A percentile compares a stretch with the other conserved stretches of the same genome.
Conservation (phyloP, 1,284 basidiomycete species). For the Cutaneotrichosporon cutaneum region DNA sequence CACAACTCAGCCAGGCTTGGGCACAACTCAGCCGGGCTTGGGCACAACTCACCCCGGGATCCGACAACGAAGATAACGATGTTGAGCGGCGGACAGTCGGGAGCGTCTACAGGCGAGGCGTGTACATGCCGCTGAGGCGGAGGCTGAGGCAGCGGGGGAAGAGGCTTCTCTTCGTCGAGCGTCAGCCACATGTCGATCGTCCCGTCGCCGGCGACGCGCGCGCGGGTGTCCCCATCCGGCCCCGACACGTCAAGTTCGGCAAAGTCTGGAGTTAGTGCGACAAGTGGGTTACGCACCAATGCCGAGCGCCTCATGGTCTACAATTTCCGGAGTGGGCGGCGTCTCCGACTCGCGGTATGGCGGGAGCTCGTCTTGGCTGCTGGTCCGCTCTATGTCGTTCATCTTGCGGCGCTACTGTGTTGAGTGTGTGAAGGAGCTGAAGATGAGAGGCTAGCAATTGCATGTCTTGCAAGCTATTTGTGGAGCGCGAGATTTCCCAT, state of each 20-base stretch:
- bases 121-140: not conserved
- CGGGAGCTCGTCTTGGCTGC: not conserved
- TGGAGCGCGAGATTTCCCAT: too few relatives aligned
- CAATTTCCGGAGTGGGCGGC: not conserved
- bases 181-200: slow-evolving; percentile 5
- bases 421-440: not conserved
- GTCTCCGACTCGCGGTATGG: not conserved
- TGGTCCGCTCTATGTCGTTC: not conserved
- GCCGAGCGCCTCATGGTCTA: not conserved
- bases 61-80: slow-evolving; percentile 67
- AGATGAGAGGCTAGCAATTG: too few relatives aligned
- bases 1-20: slow-evolving; percentile 54
- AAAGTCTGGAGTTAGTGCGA: slow-evolving; percentile 1
- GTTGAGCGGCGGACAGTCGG: slow-evolving; percentile 56
- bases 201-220: not conserved
- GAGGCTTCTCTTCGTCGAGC: not conserved
- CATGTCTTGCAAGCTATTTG: too few relatives aligned
- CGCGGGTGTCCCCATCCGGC: not conserved
- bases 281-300: not conserved
- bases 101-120: not conserved
- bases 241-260: not conserved
- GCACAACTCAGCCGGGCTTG: slow-evolving; percentile 22
- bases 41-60: slow-evolving; percentile 57
- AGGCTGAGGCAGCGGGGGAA: not conserved
- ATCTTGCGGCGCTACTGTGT: not conserved